A percentile compares a stretch with the other conserved stretches of the same genome.
Evolutionary conservation across 1,284 basidiomycete genomes (phyloP).

Genomic region (Waitea zeae): DNA sequence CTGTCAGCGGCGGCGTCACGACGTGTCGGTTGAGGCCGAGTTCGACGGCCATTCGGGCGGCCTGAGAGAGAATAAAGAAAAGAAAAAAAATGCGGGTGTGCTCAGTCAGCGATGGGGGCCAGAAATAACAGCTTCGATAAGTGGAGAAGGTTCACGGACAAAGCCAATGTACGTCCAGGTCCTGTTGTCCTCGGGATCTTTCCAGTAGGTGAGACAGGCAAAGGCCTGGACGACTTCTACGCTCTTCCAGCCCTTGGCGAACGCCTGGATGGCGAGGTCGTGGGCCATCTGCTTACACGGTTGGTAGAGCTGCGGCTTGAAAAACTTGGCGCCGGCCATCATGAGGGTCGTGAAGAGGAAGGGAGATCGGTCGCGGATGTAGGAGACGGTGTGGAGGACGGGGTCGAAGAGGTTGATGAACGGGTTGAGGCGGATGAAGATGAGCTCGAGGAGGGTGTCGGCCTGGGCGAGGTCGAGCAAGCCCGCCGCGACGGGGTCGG

Average conservation of each 20-base stretch:
- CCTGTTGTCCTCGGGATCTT: slow-evolving; percentile 62
- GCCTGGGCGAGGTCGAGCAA: slow-evolving; percentile 52
- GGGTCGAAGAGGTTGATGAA: slow-evolving; percentile 78
- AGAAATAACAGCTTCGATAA: no score
- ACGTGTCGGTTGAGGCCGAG: slow-evolving; percentile 55
- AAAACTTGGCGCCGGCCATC: slow-evolving; percentile 76
- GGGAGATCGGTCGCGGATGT: slow-evolving; percentile 57
- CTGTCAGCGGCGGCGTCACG: slow-evolving; percentile 26
- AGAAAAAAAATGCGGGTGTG: no score
- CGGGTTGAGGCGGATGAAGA: slow-evolving; percentile 66
- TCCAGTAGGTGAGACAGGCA: slow-evolving; percentile 76
- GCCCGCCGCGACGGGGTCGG: slow-evolving; percentile 51
- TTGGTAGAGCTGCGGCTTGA: slow-evolving; percentile 50
- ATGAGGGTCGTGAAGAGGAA: slow-evolving; percentile 71
- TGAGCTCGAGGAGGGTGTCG: slow-evolving; percentile 49
- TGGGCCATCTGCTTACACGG: slow-evolving; percentile 50
- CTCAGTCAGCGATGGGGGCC: no score
- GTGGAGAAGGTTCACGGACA: no score
- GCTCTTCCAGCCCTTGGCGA: slow-evolving; percentile 56
- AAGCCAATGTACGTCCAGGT: slow-evolving; percentile 77
- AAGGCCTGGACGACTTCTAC: slow-evolving; percentile 76
- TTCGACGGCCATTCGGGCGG: slow-evolving; percentile 72
- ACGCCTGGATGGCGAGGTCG: slow-evolving; percentile 56
- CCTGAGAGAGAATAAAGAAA: no score
- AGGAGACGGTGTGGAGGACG: slow-evolving; percentile 50